Evolutionary conservation across 2,329 filamentous ascomycete genomes (phyloP), one percentile per base, ranked within the genome.

Genomic region (Calonectria multiphialidica): DNA sequence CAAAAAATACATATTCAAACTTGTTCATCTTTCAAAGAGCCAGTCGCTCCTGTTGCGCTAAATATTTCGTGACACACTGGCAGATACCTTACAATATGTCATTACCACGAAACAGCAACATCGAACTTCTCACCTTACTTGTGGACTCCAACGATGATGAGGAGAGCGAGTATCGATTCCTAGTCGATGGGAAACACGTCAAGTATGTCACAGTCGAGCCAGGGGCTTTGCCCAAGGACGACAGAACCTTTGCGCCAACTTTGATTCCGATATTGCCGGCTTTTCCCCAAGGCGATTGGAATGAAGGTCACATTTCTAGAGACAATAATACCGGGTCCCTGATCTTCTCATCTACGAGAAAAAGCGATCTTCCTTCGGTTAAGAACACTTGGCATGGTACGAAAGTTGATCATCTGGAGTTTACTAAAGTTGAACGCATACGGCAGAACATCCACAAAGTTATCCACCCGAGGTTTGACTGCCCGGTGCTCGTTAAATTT

Each of bases 131-230:
- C 44, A 77, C 78, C 59, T 78, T 74, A 64, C 75, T 79, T 16
- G 40, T 80, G 23, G 78, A 82, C 45, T 61, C 66, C 0, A 77
- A 78, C 1, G 78, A 78, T 64, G 70, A 28, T 0, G 16, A 72
- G 35, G 71, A 79, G 23, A 79, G 81, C 71, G 76, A 80, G 49
- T 80, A 81, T 57, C 78, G 78, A 61, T 80, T 81, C 66, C 71
- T 81, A 2, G 65, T 80, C 63, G 75, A 80, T 21, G 70, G 65
- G 13, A 62, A 74, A 64, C 71, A 77, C 47, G 74, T 78, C 0
- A 80, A 80, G 69, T 82, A 81, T 66, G 28, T 79, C 13, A 30
- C 73, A 42, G 78, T 74, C 37, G 78, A 71, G 5, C 76, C 78
- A 50, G 75, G 77, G 33, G 74, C 74, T 18, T 79, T 82, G 72